Evolutionary conservation across 352 stramenopile species (phyloP), one percentile per base, ranked within the genome.

Genomic region (Nothophytophthora sp.): DNA sequence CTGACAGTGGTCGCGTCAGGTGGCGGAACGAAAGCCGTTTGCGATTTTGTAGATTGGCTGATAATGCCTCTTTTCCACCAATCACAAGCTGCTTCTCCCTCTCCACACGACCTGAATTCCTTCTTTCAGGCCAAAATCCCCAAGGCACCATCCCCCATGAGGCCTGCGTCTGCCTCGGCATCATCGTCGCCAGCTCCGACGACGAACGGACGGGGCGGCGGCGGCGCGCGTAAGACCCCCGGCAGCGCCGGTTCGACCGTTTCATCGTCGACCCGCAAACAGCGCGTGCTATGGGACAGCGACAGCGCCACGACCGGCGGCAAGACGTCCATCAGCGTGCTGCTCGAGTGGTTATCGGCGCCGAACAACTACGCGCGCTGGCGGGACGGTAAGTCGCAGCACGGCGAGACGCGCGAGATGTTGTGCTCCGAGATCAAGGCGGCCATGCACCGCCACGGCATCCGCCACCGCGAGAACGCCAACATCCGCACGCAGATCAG

Each of bases 401-500:
- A 63, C 19, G 80, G 80, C 39, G 76, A 90, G 66, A 88, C 80
- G 6, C 76, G 77, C 33, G 80, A 90, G 61, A 60, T 67, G 44
- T 63, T 90, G 25, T 90, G 80, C 59, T 81, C 77, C 1, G 68
- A 90, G 71, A 88, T 90, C 67, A 86, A 86, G 55, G 56, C 55
- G 23, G 40, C 63, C 38, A 86, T 90, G 80, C 46, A 67, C 24
- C 72, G 57, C 42, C 62, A 88, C 48, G 80, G 76, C 37, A 88
- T 90, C 48, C 40, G 60, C 47, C 80, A 90, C 52, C 65, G 80
- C 29, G 77, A 87, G 62, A 90, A 90, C 51, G 76, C 76, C 63
- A 88, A 90, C 62, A 88, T 90, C 51, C 80, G 80, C 55, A 90
- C 76, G 46, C 76, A 90, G 63, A 86, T 90, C 55, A 88, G 73